phyloP scores from a whole-genome alignment of 2,329 filamentous ascomycete genomes.

The Epichloe gansuensis region DNA sequence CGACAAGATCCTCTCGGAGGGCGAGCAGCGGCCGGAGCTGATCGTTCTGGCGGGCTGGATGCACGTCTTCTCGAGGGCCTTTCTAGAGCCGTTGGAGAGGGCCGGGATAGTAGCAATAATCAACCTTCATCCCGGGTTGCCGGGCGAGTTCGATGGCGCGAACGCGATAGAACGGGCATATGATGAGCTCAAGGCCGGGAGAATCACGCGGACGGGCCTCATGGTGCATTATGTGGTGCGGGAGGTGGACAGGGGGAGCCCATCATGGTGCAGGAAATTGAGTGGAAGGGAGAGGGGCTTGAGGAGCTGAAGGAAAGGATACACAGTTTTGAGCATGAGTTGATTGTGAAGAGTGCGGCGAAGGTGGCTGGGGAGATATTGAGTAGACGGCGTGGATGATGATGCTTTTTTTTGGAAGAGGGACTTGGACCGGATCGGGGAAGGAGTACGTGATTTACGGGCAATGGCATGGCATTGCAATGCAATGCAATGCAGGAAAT shows the following conservation, averaged over 20 bases:
- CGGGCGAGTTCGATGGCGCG: conserved; percentile 64
- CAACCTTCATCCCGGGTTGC: conserved; percentile 31
- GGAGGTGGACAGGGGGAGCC: conserved; percentile 72
- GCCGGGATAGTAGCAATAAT: conserved; percentile 49
- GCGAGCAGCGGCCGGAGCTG: conserved; percentile 50
- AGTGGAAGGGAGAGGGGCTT: conserved; percentile 51
- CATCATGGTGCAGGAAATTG: conserved; percentile 38
- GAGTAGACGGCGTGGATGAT: too few relatives aligned
- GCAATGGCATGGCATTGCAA: too few relatives aligned
- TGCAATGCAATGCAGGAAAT: too few relatives aligned
- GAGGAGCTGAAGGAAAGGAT: conserved; percentile 59
- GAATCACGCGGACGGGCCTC: conserved; percentile 62
- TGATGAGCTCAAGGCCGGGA: conserved; percentile 53
- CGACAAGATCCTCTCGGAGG: conserved; percentile 33
- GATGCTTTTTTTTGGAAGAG: too few relatives aligned
- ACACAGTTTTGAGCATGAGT: conserved; percentile 61
- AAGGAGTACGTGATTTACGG: too few relatives aligned
- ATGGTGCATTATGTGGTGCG: conserved; percentile 81
- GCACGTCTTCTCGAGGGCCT: conserved; percentile 63
- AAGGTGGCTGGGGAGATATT: conserved; percentile 31
- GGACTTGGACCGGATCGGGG: too few relatives aligned
- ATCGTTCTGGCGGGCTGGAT: conserved; percentile 81
- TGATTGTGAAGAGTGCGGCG: conserved; percentile 65
- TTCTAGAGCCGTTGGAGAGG: conserved; percentile 54
- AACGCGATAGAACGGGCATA: conserved; percentile 69